Conservation (phyloP, 129 eudicot species). For the Dittrichia graveolens region DNA sequence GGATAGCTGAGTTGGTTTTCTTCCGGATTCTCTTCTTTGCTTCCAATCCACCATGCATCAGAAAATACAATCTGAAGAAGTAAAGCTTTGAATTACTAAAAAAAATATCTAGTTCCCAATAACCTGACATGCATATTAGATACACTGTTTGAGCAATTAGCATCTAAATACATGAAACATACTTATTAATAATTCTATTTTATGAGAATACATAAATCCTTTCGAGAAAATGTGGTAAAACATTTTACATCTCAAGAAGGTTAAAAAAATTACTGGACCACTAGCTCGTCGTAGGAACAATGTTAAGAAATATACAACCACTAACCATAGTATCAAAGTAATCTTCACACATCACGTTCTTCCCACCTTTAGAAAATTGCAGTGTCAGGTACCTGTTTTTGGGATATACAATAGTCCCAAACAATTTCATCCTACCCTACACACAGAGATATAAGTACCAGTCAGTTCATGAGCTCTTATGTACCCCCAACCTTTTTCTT, state of each 20-base stretch:
- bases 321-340: constrained; percentile 90
- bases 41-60: constrained; percentile 95
- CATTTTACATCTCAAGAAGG: constrained; percentile 20
- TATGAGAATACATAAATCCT: too few species aligned
- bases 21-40: constrained; percentile 84
- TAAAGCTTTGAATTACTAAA: background rate
- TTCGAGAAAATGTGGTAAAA: constrained; percentile 7
- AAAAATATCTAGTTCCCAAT: background rate
- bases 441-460: constrained; percentile 1
- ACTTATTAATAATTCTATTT: too few species aligned
- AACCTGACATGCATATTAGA: too few species aligned
- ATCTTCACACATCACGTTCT: constrained; percentile 90
- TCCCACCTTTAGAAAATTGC: constrained; percentile 95
- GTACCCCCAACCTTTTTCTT: too few species aligned
- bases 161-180: too few species aligned
- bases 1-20: constrained; percentile 78
- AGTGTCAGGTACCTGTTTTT: constrained; percentile 88
- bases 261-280: background rate
- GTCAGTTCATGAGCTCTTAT: background rate
- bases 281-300: background rate
- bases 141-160: too few species aligned
- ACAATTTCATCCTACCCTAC: constrained; percentile 87
- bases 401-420: constrained; percentile 86
- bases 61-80: constrained; percentile 81
- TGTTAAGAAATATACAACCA: constrained; percentile 4